Evolutionary conservation across 305 asterid species (phyloP).

Genomic region (Plantago coronopus): DNA sequence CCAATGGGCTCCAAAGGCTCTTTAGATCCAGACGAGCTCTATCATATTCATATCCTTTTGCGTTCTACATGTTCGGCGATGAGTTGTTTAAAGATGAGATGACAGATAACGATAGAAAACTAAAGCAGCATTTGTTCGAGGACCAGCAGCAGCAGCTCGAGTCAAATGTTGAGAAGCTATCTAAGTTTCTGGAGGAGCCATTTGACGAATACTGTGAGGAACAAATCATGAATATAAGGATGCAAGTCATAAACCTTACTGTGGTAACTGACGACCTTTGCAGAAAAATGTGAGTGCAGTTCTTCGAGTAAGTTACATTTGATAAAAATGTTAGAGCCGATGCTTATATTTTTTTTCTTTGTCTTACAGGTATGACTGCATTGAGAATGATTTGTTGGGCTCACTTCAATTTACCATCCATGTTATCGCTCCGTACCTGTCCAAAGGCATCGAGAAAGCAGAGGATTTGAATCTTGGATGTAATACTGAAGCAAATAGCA

Average conservation of each 20-base stretch:
- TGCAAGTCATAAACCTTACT: slow-evolving; percentile 71
- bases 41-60: slow-evolving; percentile 80
- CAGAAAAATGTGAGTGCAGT: slow-evolving; percentile 59
- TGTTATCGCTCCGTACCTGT: slow-evolving; percentile 69
- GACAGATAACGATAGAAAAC: slow-evolving; percentile 59
- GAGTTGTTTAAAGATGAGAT: slow-evolving; percentile 74
- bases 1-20: slow-evolving; percentile 71
- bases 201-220: slow-evolving; percentile 49
- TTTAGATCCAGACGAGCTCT: slow-evolving; percentile 80
- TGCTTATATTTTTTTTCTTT: slow-evolving; percentile 20
- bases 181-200: slow-evolving; percentile 71
- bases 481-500: slow-evolving; percentile 30
- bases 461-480: slow-evolving; percentile 48
- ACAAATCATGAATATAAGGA: slow-evolving; percentile 57
- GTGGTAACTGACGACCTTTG: slow-evolving; percentile 65
- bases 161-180: slow-evolving; percentile 74
- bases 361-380: slow-evolving; percentile 76
- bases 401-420: slow-evolving; percentile 53
- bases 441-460: slow-evolving; percentile 78
- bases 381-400: slow-evolving; percentile 76
- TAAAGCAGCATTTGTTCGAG: slow-evolving; percentile 73
- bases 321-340: slow-evolving; percentile 9
- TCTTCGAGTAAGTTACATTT: slow-evolving; percentile 6
- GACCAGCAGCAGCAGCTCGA: slow-evolving; percentile 95
- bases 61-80: slow-evolving; percentile 85